phyloP scores from a whole-genome alignment of 83 land plant genomes.

The Larix sibirica region DNA sequence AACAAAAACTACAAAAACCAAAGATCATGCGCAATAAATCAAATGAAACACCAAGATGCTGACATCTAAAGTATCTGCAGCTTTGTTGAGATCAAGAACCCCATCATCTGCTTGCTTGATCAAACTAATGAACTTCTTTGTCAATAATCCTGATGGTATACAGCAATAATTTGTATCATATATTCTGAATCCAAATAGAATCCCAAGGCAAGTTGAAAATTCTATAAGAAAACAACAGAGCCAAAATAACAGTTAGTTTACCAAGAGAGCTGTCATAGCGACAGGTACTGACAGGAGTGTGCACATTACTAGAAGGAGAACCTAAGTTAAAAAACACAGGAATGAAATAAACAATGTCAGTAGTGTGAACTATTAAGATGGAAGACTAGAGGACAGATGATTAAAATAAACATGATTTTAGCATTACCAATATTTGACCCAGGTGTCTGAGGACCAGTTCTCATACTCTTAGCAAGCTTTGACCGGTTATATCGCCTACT shows the following conservation, averaged over 20 bases:
- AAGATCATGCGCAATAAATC: not conserved
- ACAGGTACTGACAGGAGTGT: conserved; percentile 79
- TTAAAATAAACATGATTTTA: not conserved
- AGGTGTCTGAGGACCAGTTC: conserved; percentile 74
- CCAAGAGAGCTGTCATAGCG: conserved; percentile 96
- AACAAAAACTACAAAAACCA: not conserved
- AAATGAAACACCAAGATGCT: not conserved
- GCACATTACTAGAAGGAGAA: conserved; percentile 52
- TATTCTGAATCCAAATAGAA: not conserved
- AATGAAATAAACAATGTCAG: not conserved
- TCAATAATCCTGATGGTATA: conserved; percentile 65
- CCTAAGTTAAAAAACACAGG: conserved; percentile 36
- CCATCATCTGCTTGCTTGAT: conserved; percentile 93
- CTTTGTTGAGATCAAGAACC: conserved; percentile 85
- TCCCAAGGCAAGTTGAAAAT: not conserved
- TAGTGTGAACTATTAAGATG: not conserved
- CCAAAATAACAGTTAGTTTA: conserved; percentile 23
- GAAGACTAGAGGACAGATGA: not conserved
- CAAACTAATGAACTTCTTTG: conserved; percentile 87
- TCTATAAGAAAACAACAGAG: not conserved
- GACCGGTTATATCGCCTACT: conserved; percentile 46
- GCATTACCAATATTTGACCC: conserved; percentile 53
- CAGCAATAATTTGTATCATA: not conserved
- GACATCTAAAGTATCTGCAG: conserved; percentile 86
- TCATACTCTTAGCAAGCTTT: conserved; percentile 47